Evolutionary conservation across 1,139 yeast genomes (phyloP), one percentile per base, ranked within the genome.

Genomic region (Hanseniaspora sp.): DNA sequence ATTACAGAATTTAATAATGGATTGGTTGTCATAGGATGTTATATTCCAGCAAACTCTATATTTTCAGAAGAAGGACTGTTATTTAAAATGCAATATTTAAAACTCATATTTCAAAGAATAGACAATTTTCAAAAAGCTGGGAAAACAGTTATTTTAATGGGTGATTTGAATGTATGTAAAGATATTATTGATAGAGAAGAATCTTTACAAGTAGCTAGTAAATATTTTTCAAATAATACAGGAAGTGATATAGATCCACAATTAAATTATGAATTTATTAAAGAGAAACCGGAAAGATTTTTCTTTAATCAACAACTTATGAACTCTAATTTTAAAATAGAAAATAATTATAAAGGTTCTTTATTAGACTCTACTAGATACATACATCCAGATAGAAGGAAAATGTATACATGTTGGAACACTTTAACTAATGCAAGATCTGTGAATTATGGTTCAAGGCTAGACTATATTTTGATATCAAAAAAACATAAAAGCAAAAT

Each of bases 401-500:
- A 77, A 31, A 74, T 88, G 78, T 92, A 85, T 63, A 90, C 97
- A 0, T 95, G 92, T 52, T 92, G 98, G 98, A 90, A 88, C 64
- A 83, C 92, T 1, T 67, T 82, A 60, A 77, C 79, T 46, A 83
- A 83, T 58, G 77, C 86, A n/a, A 70, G 98, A 38, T 88, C 90
- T 2, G 73, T 82, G 1, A 92, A 92, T 64, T 84, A 75, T 66
- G 97, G 98, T 0, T 83, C 96, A 1, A 73, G 98, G 52, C 83
- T 92, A 37, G 98, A 92, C 65, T 75, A 83, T 59, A 80, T 92
- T 8, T 67, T 87, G 3, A 67, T 76, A 0, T 71, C 83, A 1
- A 60, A 56, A 7, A 70, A 80, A 9, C 59, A 64, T 0, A 63
- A 67, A 13, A 15, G 31, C 5, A 51, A 44, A 11, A 5, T 51